These are phyloP conservation scores for Fusarium nodosum DNA, from an alignment of 2,329 filamentous ascomycete genomes.

Conservation along the genomic window DNA sequence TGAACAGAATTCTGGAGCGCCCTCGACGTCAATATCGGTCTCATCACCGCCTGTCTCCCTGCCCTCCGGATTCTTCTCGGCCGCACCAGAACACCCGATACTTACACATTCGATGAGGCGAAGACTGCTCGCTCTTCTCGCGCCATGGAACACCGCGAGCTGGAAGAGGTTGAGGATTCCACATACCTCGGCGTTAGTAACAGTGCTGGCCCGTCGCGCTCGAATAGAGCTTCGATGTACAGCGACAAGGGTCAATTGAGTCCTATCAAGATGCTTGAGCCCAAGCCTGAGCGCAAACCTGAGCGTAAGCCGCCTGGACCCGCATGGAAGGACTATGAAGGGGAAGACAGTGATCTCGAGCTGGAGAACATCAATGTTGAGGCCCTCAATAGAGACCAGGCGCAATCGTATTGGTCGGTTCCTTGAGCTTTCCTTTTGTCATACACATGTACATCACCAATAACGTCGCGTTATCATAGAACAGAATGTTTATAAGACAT, in stretches of 20 bases:
- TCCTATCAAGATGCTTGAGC: slow-evolving; percentile 4
- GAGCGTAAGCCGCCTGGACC: slow-evolving; percentile 9
- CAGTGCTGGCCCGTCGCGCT: slow-evolving; percentile 16
- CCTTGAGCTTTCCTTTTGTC: slow-evolving; percentile 9
- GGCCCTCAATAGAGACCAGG: slow-evolving; percentile 30
- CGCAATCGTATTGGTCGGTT: slow-evolving; percentile 31
- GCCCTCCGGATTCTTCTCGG: slow-evolving; percentile 30
- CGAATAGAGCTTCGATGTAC: slow-evolving; percentile 4
- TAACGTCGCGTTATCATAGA: slow-evolving; percentile 1
- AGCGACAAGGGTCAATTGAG: not conserved
- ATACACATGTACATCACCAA: not conserved
- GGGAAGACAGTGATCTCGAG: slow-evolving; percentile 18
- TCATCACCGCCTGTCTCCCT: slow-evolving; percentile 36
- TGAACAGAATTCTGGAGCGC: slow-evolving; percentile 39
- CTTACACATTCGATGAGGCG: slow-evolving; percentile 25
- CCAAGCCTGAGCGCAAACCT: not conserved
- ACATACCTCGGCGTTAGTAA: slow-evolving; percentile 25
- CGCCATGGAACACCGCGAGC: slow-evolving; percentile 22
- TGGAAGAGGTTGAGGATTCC: slow-evolving; percentile 31
- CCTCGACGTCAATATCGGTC: slow-evolving; percentile 38
- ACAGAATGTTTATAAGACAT: slow-evolving; percentile 3
- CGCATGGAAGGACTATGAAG: slow-evolving; percentile 28
- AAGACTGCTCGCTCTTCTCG: slow-evolving; percentile 29
- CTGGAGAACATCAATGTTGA: slow-evolving; percentile 33
- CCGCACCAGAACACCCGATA: slow-evolving; percentile 9